phyloP scores from a whole-genome alignment of 768 basidiomycete genomes.

The Pholiota conissans region DNA sequence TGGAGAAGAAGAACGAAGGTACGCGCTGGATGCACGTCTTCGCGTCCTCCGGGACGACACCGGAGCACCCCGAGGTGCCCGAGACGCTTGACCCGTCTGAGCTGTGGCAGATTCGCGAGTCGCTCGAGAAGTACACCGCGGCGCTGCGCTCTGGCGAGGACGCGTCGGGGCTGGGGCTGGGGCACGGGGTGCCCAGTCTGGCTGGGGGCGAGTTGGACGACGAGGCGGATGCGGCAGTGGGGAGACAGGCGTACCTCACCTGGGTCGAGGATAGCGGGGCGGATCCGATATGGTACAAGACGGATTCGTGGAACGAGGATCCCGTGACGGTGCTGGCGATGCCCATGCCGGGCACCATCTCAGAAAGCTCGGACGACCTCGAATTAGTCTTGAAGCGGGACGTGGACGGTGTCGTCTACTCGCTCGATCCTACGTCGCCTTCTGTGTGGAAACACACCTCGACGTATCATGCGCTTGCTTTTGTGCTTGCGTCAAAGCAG shows the following conservation, averaged over 20 bases:
- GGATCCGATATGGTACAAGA: slow-evolving; percentile 38
- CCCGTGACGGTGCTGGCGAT: slow-evolving; percentile 65
- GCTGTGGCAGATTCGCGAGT: slow-evolving; percentile 74
- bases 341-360: slow-evolving; percentile 56
- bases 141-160: slow-evolving; percentile 60
- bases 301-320: slow-evolving; percentile 27
- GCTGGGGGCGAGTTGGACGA: slow-evolving; percentile 90
- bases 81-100: slow-evolving; percentile 90
- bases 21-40: slow-evolving; percentile 91
- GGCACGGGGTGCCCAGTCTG: slow-evolving; percentile 74
- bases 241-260: slow-evolving; percentile 61
- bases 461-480: slow-evolving; percentile 90
- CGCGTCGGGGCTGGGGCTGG: slow-evolving; percentile 60
- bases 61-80: slow-evolving; percentile 66
- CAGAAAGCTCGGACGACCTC: slow-evolving; percentile 17
- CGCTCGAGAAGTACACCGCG: slow-evolving; percentile 84
- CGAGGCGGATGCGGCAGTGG: slow-evolving; percentile 78
- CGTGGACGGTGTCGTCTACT: slow-evolving; percentile 70
- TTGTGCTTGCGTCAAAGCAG: slow-evolving; percentile 91
- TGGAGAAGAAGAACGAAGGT: slow-evolving; percentile 84
- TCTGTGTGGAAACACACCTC: slow-evolving; percentile 69
- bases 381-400: slow-evolving; percentile 69
- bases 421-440: slow-evolving; percentile 35
- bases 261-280: slow-evolving; percentile 61
- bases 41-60: slow-evolving; percentile 40